These are phyloP conservation scores for Tetrahymena thermophila DNA, from an alignment of 73 alveolate genomes.

Conservation along the genomic window DNA sequence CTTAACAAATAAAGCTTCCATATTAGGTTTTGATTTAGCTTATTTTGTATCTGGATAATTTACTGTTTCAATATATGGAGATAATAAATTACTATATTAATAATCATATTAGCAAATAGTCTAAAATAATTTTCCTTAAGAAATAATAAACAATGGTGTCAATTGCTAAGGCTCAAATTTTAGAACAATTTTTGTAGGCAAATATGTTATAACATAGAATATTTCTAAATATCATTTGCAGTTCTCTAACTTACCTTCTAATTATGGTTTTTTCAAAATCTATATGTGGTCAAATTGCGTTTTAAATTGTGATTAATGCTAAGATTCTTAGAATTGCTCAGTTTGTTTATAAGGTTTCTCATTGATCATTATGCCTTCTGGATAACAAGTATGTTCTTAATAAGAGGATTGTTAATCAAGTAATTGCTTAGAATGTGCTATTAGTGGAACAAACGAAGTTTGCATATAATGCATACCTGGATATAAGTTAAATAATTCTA, in stretches of 20 bases:
- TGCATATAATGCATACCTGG: neutral
- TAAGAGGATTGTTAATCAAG: neutral
- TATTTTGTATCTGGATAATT: neutral
- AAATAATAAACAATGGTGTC: neutral
- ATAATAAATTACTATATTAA: neutral
- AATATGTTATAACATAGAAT: neutral
- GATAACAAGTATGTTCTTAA: neutral
- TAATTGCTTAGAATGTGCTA: neutral
- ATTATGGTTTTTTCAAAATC: neutral
- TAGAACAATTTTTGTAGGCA: neutral
- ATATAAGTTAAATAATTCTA: neutral
- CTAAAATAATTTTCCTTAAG: neutral
- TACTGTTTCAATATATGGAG: neutral
- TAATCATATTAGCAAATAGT: neutral
- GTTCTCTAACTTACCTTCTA: neutral
- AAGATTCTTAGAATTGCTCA: neutral
- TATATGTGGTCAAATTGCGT: neutral
- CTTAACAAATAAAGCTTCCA: neutral
- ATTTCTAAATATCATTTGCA: neutral
- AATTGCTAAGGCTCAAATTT: neutral
- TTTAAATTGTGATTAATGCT: neutral
- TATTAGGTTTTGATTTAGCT: neutral
- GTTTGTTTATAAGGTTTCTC: neutral
- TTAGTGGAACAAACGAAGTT: neutral
- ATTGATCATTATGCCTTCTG: neutral